Percentiles rank a stretch among this genome's conserved stretches.
Conservation (phyloP, 495 filamentous ascomycete genomes). For the Barbatosphaeria neglecta region DNA sequence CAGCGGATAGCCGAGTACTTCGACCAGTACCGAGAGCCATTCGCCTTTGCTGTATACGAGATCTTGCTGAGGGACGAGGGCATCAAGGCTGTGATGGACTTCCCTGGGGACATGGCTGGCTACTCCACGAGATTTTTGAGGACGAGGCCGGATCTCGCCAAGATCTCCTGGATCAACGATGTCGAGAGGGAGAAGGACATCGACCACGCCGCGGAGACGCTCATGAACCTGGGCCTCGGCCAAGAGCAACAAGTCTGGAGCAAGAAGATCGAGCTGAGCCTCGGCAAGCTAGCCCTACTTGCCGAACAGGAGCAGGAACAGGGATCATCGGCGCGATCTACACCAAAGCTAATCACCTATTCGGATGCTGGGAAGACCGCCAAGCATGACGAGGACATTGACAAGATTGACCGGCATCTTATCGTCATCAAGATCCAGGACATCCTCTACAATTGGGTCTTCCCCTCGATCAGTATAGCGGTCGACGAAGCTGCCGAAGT, state of each 20-base stretch:
- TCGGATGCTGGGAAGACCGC: slow-evolving; percentile 13
- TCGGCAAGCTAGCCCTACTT: slow-evolving; percentile 70
- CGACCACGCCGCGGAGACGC: slow-evolving; percentile 50
- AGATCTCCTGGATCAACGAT: slow-evolving; percentile 92
- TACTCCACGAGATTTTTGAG: slow-evolving; percentile 67
- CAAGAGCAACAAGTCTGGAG: slow-evolving; percentile 71
- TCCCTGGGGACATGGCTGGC: slow-evolving; percentile 46
- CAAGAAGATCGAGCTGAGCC: slow-evolving; percentile 80
- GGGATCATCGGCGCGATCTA: slow-evolving; percentile 17
- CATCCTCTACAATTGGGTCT: slow-evolving; percentile 44
- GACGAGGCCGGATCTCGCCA: slow-evolving; percentile 52
- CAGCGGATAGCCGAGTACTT: slow-evolving; percentile 48
- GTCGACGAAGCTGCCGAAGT: slow-evolving; percentile 69
- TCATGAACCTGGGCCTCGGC: slow-evolving; percentile 51
- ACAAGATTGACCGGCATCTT: slow-evolving; percentile 47
- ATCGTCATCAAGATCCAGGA: slow-evolving; percentile 64
- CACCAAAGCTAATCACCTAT: slow-evolving; percentile 21
- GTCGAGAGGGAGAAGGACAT: slow-evolving; percentile 62
- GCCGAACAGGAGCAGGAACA: slow-evolving; percentile 42
- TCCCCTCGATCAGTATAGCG: slow-evolving; percentile 47
- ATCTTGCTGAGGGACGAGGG: slow-evolving; percentile 55
- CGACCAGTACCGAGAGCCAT: slow-evolving; percentile 57
- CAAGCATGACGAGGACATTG: slow-evolving; percentile 20
- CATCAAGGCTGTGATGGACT: slow-evolving; percentile 55
- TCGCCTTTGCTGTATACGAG: slow-evolving; percentile 71